Conservation (phyloP, 2,329 filamentous ascomycete species). For the Leptographium wingfieldii region DNA sequence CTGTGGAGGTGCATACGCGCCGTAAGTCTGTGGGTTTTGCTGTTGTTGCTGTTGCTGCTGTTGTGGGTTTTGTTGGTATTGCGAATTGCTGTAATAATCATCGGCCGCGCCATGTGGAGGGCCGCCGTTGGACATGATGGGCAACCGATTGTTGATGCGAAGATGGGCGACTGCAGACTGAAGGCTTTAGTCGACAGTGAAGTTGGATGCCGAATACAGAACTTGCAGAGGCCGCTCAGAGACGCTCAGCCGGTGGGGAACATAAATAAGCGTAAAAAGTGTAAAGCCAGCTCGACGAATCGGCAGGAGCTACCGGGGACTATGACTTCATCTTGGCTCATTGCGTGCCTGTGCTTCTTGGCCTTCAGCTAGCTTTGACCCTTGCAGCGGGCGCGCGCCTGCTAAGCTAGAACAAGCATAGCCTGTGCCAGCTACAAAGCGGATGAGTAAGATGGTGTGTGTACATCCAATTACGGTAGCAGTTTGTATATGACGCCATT, state of each 20-base stretch:
- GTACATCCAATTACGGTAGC: too few relatives aligned
- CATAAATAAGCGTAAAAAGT: background rate
- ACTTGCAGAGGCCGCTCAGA: background rate
- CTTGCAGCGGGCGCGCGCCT: background rate
- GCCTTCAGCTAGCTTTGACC: background rate
- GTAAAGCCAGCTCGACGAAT: background rate
- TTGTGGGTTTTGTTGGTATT: background rate
- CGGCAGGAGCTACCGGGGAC: background rate
- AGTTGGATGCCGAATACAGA: background rate
- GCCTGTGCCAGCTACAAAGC: background rate
- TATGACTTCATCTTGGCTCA: background rate
- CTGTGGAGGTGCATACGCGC: constrained; percentile 3
- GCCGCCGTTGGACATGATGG: background rate
- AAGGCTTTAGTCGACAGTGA: background rate
- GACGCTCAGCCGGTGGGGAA: background rate
- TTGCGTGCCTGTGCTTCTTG: background rate
- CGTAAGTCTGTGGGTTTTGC: background rate
- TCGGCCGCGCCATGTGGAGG: background rate
- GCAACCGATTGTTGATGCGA: background rate
- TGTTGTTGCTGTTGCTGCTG: background rate
- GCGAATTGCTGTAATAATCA: constrained; percentile 1
- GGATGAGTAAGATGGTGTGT: background rate
- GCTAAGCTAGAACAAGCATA: background rate
- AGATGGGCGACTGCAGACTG: background rate
- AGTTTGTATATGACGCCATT: background rate